Base-by-base conservation (phyloP, 805 yeast species). In the Candida gorgasii region DNA sequence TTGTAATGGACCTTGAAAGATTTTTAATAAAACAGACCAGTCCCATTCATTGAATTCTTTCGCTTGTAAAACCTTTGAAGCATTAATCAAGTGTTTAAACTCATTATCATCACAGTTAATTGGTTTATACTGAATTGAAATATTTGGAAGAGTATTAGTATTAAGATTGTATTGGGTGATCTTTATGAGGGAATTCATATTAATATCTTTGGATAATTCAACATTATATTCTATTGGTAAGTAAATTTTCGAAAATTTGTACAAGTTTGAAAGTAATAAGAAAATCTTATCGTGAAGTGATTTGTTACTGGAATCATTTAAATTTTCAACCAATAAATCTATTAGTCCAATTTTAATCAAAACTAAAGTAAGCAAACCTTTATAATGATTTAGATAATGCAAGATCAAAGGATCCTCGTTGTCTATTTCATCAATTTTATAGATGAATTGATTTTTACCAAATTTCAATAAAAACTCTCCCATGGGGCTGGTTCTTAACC, bases 11-110 rank as follows among this genome's bases (percentile, higher is more conserved):
- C 97, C 97, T 51, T 77, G 83, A 51, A 89, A 75, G n/a, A 93
- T 64, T 44, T 81, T 85, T 13, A 77, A 67, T 0, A 93, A 68
- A 1, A 82, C 67, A 18, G 75, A 78, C 96, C 97, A 90, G 55
- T 89, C 82, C 99, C 99, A 93, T 39, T 79, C 80, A 1, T 80
- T 69, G 56, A 75, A 89, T 41, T 83, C 87, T 56, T 92, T 93
- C 0, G 95, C 82, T 4, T 84, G 75, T 29, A 89, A 61, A 1
- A 93, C 89, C 49, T 75, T 81, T 0, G 96, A 80, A 36, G 82
- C 83, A 20, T 68, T 65, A 5, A 93, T 71, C 64, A 86, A 67
- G 41, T 75, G 72, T 50, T 84, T 82, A 54, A 90, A 78, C 42
- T 82, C 83, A 0, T 67, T 48, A 39, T 88, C 96, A 52, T 86